phyloP scores from a whole-genome alignment of 2,329 filamentous ascomycete genomes.

The Alternaria panax region DNA sequence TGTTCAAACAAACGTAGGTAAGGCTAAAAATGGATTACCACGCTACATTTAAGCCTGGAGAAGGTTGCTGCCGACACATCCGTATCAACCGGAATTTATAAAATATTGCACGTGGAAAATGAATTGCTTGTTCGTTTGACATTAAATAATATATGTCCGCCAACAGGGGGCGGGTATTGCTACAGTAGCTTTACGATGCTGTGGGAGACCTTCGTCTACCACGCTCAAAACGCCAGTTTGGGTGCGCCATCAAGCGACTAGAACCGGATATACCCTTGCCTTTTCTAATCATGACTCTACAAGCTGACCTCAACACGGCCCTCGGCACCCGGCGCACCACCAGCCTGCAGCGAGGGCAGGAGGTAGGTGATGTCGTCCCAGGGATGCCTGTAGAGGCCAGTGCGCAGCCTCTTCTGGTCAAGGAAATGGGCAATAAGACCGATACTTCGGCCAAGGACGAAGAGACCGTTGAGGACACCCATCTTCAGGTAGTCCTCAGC shows the following conservation, averaged over 20 bases:
- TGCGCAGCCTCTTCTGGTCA: conserved; percentile 98
- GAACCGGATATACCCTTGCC: conserved; percentile 37
- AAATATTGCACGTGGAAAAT: background rate
- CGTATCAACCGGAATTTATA: background rate
- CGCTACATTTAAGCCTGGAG: conserved; percentile 2
- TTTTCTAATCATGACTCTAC: conserved; percentile 41
- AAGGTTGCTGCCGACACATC: conserved; percentile 3
- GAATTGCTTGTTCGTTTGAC: conserved; percentile 31
- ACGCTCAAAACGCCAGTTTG: conserved; percentile 41
- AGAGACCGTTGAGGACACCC: conserved; percentile 99
- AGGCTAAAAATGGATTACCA: background rate
- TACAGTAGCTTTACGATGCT: conserved; percentile 36
- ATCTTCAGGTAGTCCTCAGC: conserved; percentile 98
- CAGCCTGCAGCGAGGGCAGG: conserved; percentile 47
- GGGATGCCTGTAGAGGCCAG: conserved; percentile 95
- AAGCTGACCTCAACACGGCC: conserved; percentile 53
- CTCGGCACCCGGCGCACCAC: conserved; percentile 49
- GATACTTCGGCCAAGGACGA: conserved; percentile 95
- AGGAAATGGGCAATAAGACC: conserved; percentile 99
- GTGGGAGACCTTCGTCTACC: conserved; percentile 38
- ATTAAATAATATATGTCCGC: conserved; percentile 44
- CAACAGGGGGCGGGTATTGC: conserved; percentile 42
- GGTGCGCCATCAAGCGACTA: conserved; percentile 34
- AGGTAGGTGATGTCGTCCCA: conserved; percentile 69
- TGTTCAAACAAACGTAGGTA: background rate